phyloP scores from a whole-genome alignment of 2,329 filamentous ascomycete genomes.

The Mollisiaceae sp. region DNA sequence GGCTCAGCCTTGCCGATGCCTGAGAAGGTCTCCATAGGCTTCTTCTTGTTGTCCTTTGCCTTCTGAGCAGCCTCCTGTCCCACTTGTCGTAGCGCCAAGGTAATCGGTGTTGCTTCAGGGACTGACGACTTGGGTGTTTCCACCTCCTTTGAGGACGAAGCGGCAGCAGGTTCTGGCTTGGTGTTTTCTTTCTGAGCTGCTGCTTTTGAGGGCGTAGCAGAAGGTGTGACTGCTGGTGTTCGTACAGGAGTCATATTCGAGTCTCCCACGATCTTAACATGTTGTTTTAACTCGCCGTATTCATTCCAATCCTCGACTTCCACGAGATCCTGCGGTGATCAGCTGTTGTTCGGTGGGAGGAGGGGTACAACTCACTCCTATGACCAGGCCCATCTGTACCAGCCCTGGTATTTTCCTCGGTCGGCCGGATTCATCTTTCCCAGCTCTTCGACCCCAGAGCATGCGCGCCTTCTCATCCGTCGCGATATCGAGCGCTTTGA shows the following conservation, averaged over 20 bases:
- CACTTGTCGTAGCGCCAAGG: conserved; percentile 57
- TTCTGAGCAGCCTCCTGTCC: conserved; percentile 70
- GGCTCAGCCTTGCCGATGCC: conserved; percentile 33
- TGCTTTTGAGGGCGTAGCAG: conserved; percentile 38
- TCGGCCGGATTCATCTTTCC: conserved; percentile 68
- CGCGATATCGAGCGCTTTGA: conserved; percentile 89
- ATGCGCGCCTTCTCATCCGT: conserved; percentile 87
- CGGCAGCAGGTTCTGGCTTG: conserved; percentile 37
- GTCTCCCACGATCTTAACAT: conserved; percentile 66
- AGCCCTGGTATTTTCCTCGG: conserved; percentile 82
- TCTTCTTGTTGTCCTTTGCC: conserved; percentile 63
- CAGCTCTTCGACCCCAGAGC: conserved; percentile 84
- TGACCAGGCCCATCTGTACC: conserved; percentile 82
- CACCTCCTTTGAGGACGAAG: conserved; percentile 28
- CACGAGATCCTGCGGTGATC: conserved; percentile 73
- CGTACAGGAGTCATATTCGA: conserved; percentile 14
- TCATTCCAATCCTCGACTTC: conserved; percentile 99
- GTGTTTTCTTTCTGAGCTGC: conserved; percentile 41
- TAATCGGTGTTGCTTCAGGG: conserved; percentile 34
- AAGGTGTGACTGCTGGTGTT: conserved; percentile 24
- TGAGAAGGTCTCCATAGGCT: conserved; percentile 28
- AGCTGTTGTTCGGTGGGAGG: conserved; percentile 19
- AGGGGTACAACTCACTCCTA: conserved; percentile 70
- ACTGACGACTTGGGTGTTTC: conserved; percentile 26
- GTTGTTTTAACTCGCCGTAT: conserved; percentile 90